Conservation (phyloP, 805 yeast species). For the Debaryomyces tyrocola region DNA sequence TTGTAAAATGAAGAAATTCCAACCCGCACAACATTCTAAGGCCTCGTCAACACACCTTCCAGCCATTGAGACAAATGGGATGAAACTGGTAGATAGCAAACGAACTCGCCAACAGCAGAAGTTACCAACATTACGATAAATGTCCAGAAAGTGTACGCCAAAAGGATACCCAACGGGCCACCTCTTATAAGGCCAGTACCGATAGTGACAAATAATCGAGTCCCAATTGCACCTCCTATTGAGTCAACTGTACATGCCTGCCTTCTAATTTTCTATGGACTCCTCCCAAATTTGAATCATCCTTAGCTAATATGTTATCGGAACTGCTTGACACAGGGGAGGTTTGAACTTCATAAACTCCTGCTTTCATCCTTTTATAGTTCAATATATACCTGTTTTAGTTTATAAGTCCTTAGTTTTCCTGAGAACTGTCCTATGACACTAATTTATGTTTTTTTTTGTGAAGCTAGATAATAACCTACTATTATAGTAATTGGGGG, state of each 20-base stretch:
- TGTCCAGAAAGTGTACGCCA: slow-evolving; percentile 33
- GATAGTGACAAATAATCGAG: slow-evolving; percentile 37
- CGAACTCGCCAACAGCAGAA: slow-evolving; percentile 36
- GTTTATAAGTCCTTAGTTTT: too few species aligned
- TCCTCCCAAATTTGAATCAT: slow-evolving; percentile 28
- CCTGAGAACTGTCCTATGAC: too few species aligned
- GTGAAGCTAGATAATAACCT: too few species aligned
- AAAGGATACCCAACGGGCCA: slow-evolving; percentile 35
- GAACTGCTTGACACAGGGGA: too few species aligned
- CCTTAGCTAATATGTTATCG: slow-evolving; percentile 36
- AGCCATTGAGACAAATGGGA: slow-evolving; percentile 39
- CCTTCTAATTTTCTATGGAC: slow-evolving; percentile 15
- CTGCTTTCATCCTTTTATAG: too few species aligned
- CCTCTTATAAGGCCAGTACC: slow-evolving; percentile 32
- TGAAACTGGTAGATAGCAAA: slow-evolving; percentile 34
- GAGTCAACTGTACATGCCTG: slow-evolving; percentile 40
- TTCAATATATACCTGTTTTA: too few species aligned
- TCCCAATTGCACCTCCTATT: slow-evolving; percentile 43
- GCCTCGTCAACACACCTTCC: slow-evolving; percentile 40
- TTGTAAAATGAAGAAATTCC: slow-evolving; percentile 31
- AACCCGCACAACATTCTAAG: slow-evolving; percentile 32
- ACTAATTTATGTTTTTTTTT: too few species aligned
- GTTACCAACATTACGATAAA: slow-evolving; percentile 30
- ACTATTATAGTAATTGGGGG: too few species aligned
- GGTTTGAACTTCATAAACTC: too few species aligned